phyloP scores from a whole-genome alignment of 2,329 filamentous ascomycete genomes.

The Phialocephala subalpina region DNA sequence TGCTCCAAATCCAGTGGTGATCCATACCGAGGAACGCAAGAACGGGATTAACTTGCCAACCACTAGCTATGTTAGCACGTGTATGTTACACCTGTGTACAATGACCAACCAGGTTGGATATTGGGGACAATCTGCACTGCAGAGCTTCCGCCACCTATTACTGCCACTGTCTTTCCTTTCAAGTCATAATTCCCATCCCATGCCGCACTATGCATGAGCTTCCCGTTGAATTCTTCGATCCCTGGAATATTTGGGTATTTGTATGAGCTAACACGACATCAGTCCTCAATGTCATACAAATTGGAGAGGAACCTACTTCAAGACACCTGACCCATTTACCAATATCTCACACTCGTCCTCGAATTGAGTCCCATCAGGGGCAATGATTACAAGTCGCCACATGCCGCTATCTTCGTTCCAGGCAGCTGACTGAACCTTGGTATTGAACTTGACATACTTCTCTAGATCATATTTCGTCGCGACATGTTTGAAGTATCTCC shows the following conservation, averaged over 20 bases:
- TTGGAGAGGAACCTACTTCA: conserved; percentile 50
- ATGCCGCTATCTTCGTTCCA: conserved; percentile 53
- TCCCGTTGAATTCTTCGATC: conserved; percentile 53
- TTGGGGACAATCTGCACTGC: conserved; percentile 46
- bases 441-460: conserved; percentile 53
- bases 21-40: conserved; percentile 65
- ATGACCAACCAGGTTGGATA: conserved; percentile 50
- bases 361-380: conserved; percentile 20
- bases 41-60: conserved; percentile 60
- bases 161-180: conserved; percentile 44
- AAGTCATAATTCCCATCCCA: conserved; percentile 52
- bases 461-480: conserved; percentile 45
- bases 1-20: conserved; percentile 44
- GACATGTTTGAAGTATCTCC: conserved; percentile 45
- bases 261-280: conserved; percentile 57
- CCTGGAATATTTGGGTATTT: conserved; percentile 55
- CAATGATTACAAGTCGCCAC: conserved; percentile 44
- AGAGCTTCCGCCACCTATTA: conserved; percentile 49
- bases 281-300: conserved; percentile 41
- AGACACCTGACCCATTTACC: conserved; percentile 56
- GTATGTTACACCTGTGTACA: not conserved
- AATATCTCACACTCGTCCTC: conserved; percentile 56
- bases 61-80: conserved; percentile 44
- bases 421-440: conserved; percentile 49
- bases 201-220: conserved; percentile 52